Base-by-base conservation (phyloP, 371 early-diverging fungal species). In the Circinella minor region DNA sequence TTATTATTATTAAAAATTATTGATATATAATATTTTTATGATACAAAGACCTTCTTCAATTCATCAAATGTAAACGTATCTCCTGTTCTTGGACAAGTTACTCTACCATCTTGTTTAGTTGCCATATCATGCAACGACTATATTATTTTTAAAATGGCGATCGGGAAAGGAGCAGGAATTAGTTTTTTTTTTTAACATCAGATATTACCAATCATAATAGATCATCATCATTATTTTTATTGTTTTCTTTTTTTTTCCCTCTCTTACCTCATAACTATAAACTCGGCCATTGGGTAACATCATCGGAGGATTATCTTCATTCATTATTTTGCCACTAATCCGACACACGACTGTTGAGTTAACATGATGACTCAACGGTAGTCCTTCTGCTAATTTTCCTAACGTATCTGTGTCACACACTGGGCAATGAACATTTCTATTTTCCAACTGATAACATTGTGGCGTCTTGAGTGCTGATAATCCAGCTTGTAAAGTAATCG, bases 271-370 rank as follows among this genome's bases (percentile, higher is more conserved):
- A 17, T 74, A 80, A 27, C 96, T 96, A 75, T 98, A 99, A 4
- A 97, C 98, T 60, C 92, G 88, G 51, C 98, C 98, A 77, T 98
- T 98, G 14, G 97, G 98, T 69, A 98, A 81, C 7, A 93, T 90
- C 94, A 99, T 90, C 0, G 98, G 98, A 55, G 93, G 91, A 71
- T 99, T 99, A 77, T 96, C 90, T 74, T 95, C 98, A 73, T 97
- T 91, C 95, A 98, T 97, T 36, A 92, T 91, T 39, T 79, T 81
- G 20, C 96, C 96, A 37, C 92, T 90, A 36, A 97, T 89, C 17
- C 95, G 88, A 80, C 98, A 98, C 14, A 98, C 97, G 37, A 97
- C 80, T 11, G 92, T 93, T 1, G 96, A 95, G 79, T 96, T 97
- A 63, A 92, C 92, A 74, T 97, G 98, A 76, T 98, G 98, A 59